Evolutionary conservation across 495 filamentous ascomycete genomes (phyloP).

Genomic region (Penicillium subrubescens): DNA sequence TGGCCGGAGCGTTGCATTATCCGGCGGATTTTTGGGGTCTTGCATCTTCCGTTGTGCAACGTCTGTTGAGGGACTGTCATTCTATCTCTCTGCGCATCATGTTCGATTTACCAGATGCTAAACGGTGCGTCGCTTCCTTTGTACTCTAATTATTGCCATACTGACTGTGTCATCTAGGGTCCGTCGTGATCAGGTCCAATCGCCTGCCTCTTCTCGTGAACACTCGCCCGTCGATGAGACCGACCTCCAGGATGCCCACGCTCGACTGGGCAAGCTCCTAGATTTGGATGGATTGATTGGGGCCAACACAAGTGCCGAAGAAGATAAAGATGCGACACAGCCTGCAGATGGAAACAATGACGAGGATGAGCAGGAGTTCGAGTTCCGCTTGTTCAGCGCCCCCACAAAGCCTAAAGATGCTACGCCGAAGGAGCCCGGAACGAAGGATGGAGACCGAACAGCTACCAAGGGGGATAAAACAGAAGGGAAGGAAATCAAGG

Average conservation of each 20-base stretch:
- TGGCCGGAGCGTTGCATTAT: constrained; percentile 31
- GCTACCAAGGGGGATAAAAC: neutral
- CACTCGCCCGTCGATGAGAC: constrained; percentile 38
- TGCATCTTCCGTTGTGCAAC: neutral
- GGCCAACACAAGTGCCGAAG: neutral
- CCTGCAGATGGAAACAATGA: constrained; percentile 19
- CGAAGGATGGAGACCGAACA: neutral
- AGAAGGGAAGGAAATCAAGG: neutral
- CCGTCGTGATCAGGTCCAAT: constrained; percentile 46
- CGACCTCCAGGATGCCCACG: constrained; percentile 36
- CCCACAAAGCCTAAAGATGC: constrained; percentile 24
- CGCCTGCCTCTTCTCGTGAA: constrained; percentile 35
- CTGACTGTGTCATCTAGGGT: constrained; percentile 33
- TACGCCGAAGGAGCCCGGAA: neutral
- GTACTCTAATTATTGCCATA: neutral
- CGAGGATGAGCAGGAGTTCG: constrained; percentile 51
- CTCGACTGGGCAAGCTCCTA: constrained; percentile 44
- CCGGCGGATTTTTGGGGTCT: neutral
- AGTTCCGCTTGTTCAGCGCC: constrained; percentile 49
- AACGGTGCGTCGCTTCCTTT: constrained; percentile 33
- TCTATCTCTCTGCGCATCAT: constrained; percentile 20
- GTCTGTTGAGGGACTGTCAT: neutral
- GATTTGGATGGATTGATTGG: constrained; percentile 36
- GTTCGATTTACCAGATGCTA: constrained; percentile 47
- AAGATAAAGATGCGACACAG: constrained; percentile 2